These are phyloP conservation scores for Rhizopus arrhizus DNA, from an alignment of 371 early-diverging fungal genomes.

Conservation along the genomic window DNA sequence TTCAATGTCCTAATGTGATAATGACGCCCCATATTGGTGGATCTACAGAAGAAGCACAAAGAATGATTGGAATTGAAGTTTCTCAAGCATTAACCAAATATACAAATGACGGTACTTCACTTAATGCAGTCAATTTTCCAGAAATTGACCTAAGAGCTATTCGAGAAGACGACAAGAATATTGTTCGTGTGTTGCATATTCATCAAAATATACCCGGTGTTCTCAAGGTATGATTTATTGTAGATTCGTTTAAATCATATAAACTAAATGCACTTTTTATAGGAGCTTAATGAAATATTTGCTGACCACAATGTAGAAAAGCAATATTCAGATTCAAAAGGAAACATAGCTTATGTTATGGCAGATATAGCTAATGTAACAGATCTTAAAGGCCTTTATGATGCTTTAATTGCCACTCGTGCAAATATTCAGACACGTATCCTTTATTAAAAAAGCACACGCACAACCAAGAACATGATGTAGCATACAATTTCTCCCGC, in stretches of 20 bases:
- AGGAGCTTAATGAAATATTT: constrained; percentile 91
- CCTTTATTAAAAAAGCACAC: constrained; percentile 59
- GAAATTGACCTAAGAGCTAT: constrained; percentile 87
- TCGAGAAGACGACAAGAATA: constrained; percentile 65
- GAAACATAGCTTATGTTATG: constrained; percentile 90
- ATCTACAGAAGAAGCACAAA: constrained; percentile 98
- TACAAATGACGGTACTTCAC: constrained; percentile 83
- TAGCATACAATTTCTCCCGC: too few relatives aligned
- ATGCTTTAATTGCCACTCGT: constrained; percentile 63
- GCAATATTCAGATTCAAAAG: constrained; percentile 94
- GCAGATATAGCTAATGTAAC: constrained; percentile 86
- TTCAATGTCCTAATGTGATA: constrained; percentile 86
- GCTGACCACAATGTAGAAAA: constrained; percentile 95
- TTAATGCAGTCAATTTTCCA: constrained; percentile 97
- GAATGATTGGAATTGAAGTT: constrained; percentile 95
- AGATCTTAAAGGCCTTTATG: constrained; percentile 72
- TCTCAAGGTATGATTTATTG: constrained; percentile 54
- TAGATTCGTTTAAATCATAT: too few relatives aligned
- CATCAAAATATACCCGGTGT: constrained; percentile 98
- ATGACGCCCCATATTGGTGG: constrained; percentile 98
- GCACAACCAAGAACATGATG: too few relatives aligned
- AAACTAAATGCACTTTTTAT: neutral
- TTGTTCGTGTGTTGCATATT: constrained; percentile 85
- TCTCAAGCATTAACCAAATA: constrained; percentile 78
- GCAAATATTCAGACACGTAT: constrained; percentile 83